These are phyloP conservation scores for Aspergillus versicolor DNA, from an alignment of 2,329 filamentous ascomycete species.

Conservation along the genomic window DNA sequence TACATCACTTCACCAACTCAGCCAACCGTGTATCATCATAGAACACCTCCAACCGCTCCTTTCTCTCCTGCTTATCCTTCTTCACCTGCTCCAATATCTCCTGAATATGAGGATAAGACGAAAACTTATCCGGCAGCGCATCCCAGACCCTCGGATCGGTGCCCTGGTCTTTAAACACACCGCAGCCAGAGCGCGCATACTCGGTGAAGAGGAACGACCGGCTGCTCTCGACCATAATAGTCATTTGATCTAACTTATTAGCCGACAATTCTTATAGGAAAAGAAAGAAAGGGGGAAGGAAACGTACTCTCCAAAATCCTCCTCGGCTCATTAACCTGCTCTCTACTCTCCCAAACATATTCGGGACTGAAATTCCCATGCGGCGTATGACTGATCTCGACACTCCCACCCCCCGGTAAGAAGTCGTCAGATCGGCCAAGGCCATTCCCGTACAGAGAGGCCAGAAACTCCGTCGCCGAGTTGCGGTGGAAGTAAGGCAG, in stretches of 20 bases:
- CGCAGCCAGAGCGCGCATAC: slow-evolving; percentile 26
- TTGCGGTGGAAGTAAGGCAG: slow-evolving; percentile 73
- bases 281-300: too few species aligned
- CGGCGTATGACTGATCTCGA: slow-evolving; percentile 29
- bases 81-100: slow-evolving; percentile 27
- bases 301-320: slow-evolving; percentile 40
- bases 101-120: slow-evolving; percentile 27
- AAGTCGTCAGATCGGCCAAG: slow-evolving; percentile 29
- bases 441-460: slow-evolving; percentile 28
- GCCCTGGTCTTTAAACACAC: slow-evolving; percentile 27
- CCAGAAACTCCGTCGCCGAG: slow-evolving; percentile 62
- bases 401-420: slow-evolving; percentile 27
- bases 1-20: slow-evolving; percentile 14
- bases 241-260: slow-evolving; percentile 27
- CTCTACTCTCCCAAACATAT: slow-evolving; percentile 47
- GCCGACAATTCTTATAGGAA: background rate
- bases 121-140: slow-evolving; percentile 29
- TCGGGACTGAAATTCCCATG: slow-evolving; percentile 42
- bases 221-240: slow-evolving; percentile 31
- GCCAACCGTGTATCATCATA: slow-evolving; percentile 22
- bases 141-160: slow-evolving; percentile 30
- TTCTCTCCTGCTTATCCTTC: slow-evolving; percentile 23
- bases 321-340: slow-evolving; percentile 44
- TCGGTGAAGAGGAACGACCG: slow-evolving; percentile 30
- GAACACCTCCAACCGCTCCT: slow-evolving; percentile 19